Evolutionary conservation across 73 alveolate genomes (phyloP).

Genomic region (Uronychia setigera): DNA sequence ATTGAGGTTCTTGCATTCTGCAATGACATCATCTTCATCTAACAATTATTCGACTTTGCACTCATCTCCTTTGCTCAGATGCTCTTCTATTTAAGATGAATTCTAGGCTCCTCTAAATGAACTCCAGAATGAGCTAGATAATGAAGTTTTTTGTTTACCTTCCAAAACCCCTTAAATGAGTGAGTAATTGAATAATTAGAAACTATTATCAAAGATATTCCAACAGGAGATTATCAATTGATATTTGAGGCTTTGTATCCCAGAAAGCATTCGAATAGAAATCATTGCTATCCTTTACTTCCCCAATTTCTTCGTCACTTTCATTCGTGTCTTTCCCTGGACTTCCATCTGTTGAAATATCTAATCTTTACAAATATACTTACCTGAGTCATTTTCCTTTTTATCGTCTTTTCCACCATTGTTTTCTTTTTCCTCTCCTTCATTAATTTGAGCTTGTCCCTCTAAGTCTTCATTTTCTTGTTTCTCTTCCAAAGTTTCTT

Average conservation of each 20-base stretch:
- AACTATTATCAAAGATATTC: too few species aligned
- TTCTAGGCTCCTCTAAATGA: not conserved
- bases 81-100: not conserved
- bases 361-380: not conserved
- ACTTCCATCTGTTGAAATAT: not conserved
- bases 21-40: conserved; percentile 17
- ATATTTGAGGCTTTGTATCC: too few species aligned
- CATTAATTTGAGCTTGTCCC: not conserved
- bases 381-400: conserved; percentile 1
- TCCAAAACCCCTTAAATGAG: too few species aligned
- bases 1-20: conserved; percentile 19
- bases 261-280: too few species aligned
- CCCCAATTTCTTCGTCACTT: not conserved
- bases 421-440: not conserved
- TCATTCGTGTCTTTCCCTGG: not conserved
- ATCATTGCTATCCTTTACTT: too few species aligned
- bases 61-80: not conserved
- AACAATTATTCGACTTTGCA: not conserved
- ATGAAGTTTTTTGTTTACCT: too few species aligned
- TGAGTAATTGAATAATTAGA: too few species aligned
- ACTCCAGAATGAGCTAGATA: conserved; percentile 21
- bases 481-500: not conserved
- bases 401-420: not conserved
- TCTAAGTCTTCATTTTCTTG: not conserved
- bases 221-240: too few species aligned